Evolutionary conservation across 192 early-diverging fungal species (phyloP), one percentile per base, ranked within the genome.

Genomic region (Radiomyces spectabilis): DNA sequence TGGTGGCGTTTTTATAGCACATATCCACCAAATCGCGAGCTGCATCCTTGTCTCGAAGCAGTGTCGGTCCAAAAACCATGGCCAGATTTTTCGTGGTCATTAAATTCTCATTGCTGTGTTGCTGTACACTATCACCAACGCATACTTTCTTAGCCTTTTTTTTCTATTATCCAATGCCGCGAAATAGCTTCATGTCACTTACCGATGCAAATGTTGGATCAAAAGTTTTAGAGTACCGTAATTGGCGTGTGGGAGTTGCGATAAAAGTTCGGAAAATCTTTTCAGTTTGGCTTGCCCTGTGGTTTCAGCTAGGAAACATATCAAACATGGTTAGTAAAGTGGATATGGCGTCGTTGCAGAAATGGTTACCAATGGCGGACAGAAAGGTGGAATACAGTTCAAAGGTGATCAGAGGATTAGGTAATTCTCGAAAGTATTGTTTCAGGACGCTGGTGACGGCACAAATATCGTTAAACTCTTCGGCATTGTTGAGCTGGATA

Each of bases 51-150:
- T 80, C 80, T 12, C 81, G 79, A 72, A 91, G 62, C 25, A 98
- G 60, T 4, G 88, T 94, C 9, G 91, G 92, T 4, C 85, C 93
- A 85, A 98, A 95, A 24, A 98, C 91, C 31, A 95, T 92, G 19
- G 91, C 82, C 45, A 98, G 65, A 47, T 97, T 98, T 64, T 93
- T 90, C 34, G 89, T 66, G 3, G 80, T 84, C 95, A 98, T 98
- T 49, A 89, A 78, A 67, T 98, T 98, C 22, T 77, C 66, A 30
- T 61, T 56, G 30, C 77, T 72, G 22, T 75, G 52, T 29, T 78
- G 44, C 3, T 77, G 69, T 7, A 98, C 85, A 15, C 81, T 61
- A 55, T 10, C 34, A 34, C 25, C 24, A 53, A 55, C 31, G 32
- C 27, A 26, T 48, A 15, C 16, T 25, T 48, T 12, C 19, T 30